These are phyloP conservation scores for Venturia asperata DNA, from an alignment of 2,329 filamentous ascomycete genomes.

Conservation along the genomic window DNA sequence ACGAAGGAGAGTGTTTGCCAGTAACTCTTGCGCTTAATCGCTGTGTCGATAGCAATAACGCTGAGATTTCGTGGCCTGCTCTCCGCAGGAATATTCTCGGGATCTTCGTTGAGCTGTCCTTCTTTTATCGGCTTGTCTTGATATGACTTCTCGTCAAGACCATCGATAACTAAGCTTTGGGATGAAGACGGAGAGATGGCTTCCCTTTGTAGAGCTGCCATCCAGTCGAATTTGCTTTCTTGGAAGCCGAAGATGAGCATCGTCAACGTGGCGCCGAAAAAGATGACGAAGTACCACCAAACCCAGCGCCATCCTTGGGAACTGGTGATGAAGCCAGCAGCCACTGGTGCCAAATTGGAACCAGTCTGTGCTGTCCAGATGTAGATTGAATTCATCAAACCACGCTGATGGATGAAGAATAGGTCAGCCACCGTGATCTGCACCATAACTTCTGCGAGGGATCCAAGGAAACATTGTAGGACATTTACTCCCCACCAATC, in stretches of 20 bases:
- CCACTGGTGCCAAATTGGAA: constrained; percentile 33
- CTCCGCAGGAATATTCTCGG: constrained; percentile 19
- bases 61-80: constrained; percentile 23
- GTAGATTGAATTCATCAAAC: constrained; percentile 34
- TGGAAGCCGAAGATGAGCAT: constrained; percentile 29
- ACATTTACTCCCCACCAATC: constrained; percentile 42
- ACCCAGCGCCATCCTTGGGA: constrained; percentile 37
- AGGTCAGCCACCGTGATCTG: constrained; percentile 44
- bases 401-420: constrained; percentile 41
- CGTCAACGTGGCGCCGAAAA: constrained; percentile 30
- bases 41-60: constrained; percentile 25
- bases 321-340: constrained; percentile 36
- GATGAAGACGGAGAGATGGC: constrained; percentile 20
- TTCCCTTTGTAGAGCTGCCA: constrained; percentile 26
- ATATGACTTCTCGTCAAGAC: constrained; percentile 20
- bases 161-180: constrained; percentile 10
- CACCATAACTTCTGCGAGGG: constrained; percentile 45
- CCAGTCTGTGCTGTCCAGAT: constrained; percentile 37
- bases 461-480: constrained; percentile 41
- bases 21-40: constrained; percentile 38
- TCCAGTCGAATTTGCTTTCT: constrained; percentile 26
- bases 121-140: constrained; percentile 1
- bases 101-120: constrained; percentile 2
- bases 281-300: constrained; percentile 36
- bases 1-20: constrained; percentile 27